Base-by-base conservation (phyloP, 371 early-diverging fungal genomes). In the Entomophthora muscae region DNA sequence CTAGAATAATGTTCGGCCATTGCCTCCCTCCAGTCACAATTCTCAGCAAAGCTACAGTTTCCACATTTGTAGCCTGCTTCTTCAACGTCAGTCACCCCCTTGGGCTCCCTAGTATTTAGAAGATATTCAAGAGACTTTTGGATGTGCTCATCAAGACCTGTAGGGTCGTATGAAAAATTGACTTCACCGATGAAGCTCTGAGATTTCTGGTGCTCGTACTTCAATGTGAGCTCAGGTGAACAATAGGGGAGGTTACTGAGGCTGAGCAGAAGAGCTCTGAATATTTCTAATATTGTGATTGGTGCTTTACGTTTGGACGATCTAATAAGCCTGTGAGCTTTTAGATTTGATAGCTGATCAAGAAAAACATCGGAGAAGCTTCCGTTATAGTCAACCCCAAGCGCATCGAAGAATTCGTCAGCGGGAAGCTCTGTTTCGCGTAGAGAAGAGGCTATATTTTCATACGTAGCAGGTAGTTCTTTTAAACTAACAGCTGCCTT, bases 31-130 rank as follows among this genome's bases (percentile, higher is more conserved):
- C 56, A 55, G 22, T 55, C 26, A 55, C 56, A 55, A 55, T 12
- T 55, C 3, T 55, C 56, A 26, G 56, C 22, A 26, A 55, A 55
- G 12, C 28, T 22, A 26, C 56, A 55, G 28, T 55, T 22, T 24
- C 56, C 26, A 26, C 56, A 55, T 55, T 55, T 55, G n/a, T 22
- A 55, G 10, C 56, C n/a, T 22, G 56, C 56, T 55, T 55, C 56
- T 26, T 55, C 26, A 55, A 55, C n/a, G n/a, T 55, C 56, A 55
- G 56, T 55, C 22, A 55, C 56, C 22, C 56, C 56, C 12, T 7
- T 55, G 3, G 56, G 56, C 22, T 27, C n/a, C 28, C 56, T 55
- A 7, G 12, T 22, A 13, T 55, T 55, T 13, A 55, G 10, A 22
- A 55, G n/a, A 55, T 55, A 55, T 24, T 55, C 28, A 55, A 55